Evolutionary conservation across 257 asterid genomes (phyloP).

Genomic region (Solanum pimpinellifolium): DNA sequence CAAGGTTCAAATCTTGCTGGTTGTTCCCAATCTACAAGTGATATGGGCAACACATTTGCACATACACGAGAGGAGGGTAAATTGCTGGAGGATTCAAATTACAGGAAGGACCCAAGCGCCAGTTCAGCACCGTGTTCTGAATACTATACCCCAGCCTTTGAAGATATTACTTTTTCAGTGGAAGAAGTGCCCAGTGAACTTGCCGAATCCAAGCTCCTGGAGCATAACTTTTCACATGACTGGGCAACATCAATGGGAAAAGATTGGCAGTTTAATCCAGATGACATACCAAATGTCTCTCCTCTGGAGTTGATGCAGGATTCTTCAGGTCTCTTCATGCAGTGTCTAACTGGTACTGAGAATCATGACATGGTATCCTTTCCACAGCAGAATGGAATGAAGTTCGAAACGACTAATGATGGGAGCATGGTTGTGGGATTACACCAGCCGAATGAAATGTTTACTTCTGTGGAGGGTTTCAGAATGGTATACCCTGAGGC

Average conservation of each 20-base stretch:
- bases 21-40: constrained; percentile 43
- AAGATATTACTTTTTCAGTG: constrained; percentile 27
- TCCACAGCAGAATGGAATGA: constrained; percentile 25
- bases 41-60: constrained; percentile 20
- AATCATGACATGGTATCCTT: constrained; percentile 19
- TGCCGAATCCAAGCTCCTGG: constrained; percentile 34
- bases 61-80: constrained; percentile 26
- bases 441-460: constrained; percentile 22
- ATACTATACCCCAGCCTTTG: constrained; percentile 28
- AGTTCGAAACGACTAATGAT: constrained; percentile 18
- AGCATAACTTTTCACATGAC: constrained; percentile 38
- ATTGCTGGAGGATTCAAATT: constrained; percentile 28
- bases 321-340: constrained; percentile 29
- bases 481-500: constrained; percentile 19
- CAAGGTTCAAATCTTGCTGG: constrained; percentile 50
- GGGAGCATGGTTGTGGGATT: constrained; percentile 29
- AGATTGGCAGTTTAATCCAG: constrained; percentile 55
- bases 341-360: constrained; percentile 25
- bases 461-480: constrained; percentile 24
- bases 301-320: constrained; percentile 33
- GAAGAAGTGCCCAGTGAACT: constrained; percentile 39
- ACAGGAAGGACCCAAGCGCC: constrained; percentile 3
- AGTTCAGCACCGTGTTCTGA: constrained; percentile 27
- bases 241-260: constrained; percentile 43
- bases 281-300: constrained; percentile 52